Conservation (phyloP, 495 filamentous ascomycete genomes). For the Aspergillus homomorphus region DNA sequence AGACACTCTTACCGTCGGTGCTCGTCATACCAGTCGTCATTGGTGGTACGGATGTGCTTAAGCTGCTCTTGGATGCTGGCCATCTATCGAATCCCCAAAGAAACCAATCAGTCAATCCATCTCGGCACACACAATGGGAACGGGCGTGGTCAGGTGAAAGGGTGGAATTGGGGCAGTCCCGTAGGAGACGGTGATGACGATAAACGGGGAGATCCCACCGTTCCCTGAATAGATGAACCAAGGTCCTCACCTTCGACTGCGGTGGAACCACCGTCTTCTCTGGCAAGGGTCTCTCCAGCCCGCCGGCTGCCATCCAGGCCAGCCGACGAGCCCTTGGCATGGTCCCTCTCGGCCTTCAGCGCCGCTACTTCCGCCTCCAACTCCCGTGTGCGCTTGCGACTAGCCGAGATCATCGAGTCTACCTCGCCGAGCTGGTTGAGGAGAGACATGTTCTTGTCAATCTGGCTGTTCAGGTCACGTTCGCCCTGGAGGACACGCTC, state of each 20-base stretch:
- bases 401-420: conserved; percentile 37
- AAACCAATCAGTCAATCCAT: conserved; percentile 20
- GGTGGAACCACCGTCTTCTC: conserved; percentile 37
- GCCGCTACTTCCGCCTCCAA: conserved; percentile 45
- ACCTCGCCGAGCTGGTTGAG: conserved; percentile 44
- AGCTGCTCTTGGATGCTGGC: conserved; percentile 52
- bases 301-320: conserved; percentile 43
- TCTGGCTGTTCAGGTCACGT: conserved; percentile 42
- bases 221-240: conserved; percentile 54
- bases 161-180: conserved; percentile 34
- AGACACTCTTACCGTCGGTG: conserved; percentile 39
- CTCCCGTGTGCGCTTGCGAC: conserved; percentile 43
- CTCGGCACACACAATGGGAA: conserved; percentile 9
- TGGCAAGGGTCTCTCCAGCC: conserved; percentile 29
- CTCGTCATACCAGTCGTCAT: conserved; percentile 47
- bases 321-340: conserved; percentile 23
- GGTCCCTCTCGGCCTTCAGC: conserved; percentile 32
- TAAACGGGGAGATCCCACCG: conserved; percentile 49
- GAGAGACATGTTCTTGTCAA: conserved; percentile 50
- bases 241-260: conserved; percentile 52
- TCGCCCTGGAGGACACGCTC: conserved; percentile 38
- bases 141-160: conserved; percentile 32
- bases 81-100: conserved; percentile 32
- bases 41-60: conserved; percentile 46
- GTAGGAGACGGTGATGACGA: conserved; percentile 29